phyloP scores from a whole-genome alignment of 768 basidiomycete species.

The Macrolepiota dolichaula region DNA sequence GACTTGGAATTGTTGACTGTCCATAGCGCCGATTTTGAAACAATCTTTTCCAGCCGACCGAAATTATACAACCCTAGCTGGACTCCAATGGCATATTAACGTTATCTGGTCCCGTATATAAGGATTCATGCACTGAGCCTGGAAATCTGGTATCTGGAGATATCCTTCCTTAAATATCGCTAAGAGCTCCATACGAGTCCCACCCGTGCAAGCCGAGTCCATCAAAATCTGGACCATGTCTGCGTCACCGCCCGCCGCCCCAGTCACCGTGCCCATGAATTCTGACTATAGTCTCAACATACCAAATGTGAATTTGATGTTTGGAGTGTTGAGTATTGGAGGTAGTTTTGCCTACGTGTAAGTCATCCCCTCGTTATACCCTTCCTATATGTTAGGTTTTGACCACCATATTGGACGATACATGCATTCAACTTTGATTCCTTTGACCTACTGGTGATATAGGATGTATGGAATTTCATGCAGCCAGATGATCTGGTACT shows the following conservation, averaged over 20 bases:
- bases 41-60: too few relatives aligned
- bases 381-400: background rate
- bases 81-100: too few relatives aligned
- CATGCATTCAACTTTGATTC: background rate
- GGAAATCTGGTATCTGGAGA: too few relatives aligned
- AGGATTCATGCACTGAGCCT: too few relatives aligned
- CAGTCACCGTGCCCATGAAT: background rate
- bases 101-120: too few relatives aligned
- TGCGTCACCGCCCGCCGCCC: background rate
- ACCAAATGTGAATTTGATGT: background rate
- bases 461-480: background rate
- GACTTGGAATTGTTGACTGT: too few relatives aligned
- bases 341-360: slow-evolving; percentile 7
- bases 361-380: background rate
- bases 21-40: too few relatives aligned
- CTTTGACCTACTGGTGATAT: background rate
- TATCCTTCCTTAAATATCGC: too few relatives aligned
- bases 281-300: background rate
- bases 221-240: background rate
- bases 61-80: too few relatives aligned
- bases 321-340: background rate
- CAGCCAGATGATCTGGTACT: slow-evolving; percentile 4
- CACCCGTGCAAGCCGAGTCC: too few relatives aligned
- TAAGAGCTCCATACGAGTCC: too few relatives aligned
- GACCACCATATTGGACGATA: background rate